Percentiles rank a stretch among this genome's conserved stretches.
Conservation (phyloP, 805 yeast species). For the Blastobotrys robertii region DNA sequence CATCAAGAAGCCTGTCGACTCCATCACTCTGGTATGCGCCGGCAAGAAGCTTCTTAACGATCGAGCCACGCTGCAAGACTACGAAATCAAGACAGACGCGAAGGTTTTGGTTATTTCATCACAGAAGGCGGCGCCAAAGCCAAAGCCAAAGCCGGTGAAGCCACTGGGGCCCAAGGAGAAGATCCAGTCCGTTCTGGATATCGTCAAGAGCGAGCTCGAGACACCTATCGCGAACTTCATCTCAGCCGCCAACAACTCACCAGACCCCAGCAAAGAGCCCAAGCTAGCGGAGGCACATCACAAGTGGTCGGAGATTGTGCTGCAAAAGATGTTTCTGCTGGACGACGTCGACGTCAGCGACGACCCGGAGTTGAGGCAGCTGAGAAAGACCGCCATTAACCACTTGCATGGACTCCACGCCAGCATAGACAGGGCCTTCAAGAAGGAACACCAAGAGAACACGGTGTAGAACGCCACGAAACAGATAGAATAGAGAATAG, state of each 20-base stretch:
- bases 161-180: not conserved
- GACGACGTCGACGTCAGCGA: constrained; percentile 28
- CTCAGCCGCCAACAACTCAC: constrained; percentile 6
- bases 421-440: constrained; percentile 18
- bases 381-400: constrained; percentile 26
- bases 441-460: constrained; percentile 2
- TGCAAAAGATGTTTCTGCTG: constrained; percentile 26
- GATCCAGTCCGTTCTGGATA: constrained; percentile 1
- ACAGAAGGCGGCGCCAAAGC: constrained; percentile 6
- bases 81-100: constrained; percentile 47
- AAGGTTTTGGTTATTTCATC: constrained; percentile 22
- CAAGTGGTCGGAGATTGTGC: constrained; percentile 25
- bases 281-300: constrained; percentile 22
- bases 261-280: constrained; percentile 8
- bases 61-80: constrained; percentile 38
- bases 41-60: constrained; percentile 30
- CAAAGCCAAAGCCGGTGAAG: constrained; percentile 4
- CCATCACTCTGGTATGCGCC: constrained; percentile 12
- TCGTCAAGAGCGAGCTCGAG: not conserved
- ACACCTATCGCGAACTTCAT: not conserved
- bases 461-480: not conserved
- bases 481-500: not conserved
- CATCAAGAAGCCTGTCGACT: constrained; percentile 30
- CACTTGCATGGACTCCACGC: constrained; percentile 24
- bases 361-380: constrained; percentile 23